These are phyloP conservation scores for Scheffersomyces stipitis DNA, from an alignment of 805 yeast genomes.

Conservation along the genomic window DNA sequence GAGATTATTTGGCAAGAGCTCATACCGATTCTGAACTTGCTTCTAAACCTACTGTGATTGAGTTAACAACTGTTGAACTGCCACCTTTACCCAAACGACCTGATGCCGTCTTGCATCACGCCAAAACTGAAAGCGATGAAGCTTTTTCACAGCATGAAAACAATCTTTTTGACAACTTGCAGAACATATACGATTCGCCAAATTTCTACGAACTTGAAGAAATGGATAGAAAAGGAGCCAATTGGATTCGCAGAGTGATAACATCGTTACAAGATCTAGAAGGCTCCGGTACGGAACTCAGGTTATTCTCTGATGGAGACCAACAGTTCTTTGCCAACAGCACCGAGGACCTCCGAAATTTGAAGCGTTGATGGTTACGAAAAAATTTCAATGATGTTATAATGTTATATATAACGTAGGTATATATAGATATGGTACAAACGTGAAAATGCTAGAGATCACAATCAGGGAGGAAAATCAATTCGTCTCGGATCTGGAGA, in stretches of 20 bases:
- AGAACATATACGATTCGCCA: conserved; percentile 21
- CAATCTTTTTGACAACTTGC: conserved; percentile 23
- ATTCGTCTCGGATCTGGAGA: neutral
- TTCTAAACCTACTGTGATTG: conserved; percentile 4
- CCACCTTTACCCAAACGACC: conserved; percentile 12
- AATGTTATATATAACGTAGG: neutral
- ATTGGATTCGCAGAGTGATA: conserved; percentile 36
- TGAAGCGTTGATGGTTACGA: too few species aligned
- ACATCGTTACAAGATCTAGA: conserved; percentile 27
- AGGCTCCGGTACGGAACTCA: conserved; percentile 26
- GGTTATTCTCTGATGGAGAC: conserved; percentile 38
- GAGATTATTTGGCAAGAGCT: conserved; percentile 7
- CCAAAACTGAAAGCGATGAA: conserved; percentile 1
- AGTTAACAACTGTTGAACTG: conserved; percentile 6
- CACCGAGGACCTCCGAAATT: too few species aligned
- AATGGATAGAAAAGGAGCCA: conserved; percentile 36
- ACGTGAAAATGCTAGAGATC: neutral
- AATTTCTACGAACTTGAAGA: conserved; percentile 33
- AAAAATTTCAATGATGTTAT: too few species aligned
- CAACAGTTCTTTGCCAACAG: conserved; percentile 23
- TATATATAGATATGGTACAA: neutral
- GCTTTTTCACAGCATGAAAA: conserved; percentile 3
- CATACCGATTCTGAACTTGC: conserved; percentile 5
- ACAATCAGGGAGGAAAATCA: neutral
- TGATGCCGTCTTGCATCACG: too few species aligned